These are phyloP conservation scores for Nectriaceae sp. DNA, from an alignment of 2,329 filamentous ascomycete genomes.

Conservation along the genomic window DNA sequence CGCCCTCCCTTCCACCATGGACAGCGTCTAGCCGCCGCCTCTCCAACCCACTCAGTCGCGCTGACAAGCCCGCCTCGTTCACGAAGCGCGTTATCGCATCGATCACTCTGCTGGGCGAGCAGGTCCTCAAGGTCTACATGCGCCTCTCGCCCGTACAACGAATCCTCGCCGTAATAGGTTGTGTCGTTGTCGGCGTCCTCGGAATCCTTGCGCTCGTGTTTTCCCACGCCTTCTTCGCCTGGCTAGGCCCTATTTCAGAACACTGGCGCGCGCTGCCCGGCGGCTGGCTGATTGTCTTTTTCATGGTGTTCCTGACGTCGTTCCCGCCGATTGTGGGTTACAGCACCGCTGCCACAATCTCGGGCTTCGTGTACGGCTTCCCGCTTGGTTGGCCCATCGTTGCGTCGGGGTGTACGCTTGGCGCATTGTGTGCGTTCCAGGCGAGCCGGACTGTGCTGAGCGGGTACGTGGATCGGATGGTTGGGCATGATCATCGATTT, in stretches of 20 bases:
- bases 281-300: slow-evolving; percentile 77
- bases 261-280: slow-evolving; percentile 73
- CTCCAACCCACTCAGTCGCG: slow-evolving; percentile 43
- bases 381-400: slow-evolving; percentile 78
- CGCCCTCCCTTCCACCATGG: slow-evolving; percentile 32
- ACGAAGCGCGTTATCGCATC: slow-evolving; percentile 39
- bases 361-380: slow-evolving; percentile 59
- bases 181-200: slow-evolving; percentile 54
- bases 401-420: slow-evolving; percentile 74
- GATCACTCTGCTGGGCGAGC: slow-evolving; percentile 45
- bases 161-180: slow-evolving; percentile 54
- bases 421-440: slow-evolving; percentile 78
- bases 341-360: slow-evolving; percentile 65
- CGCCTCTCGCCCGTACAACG: slow-evolving; percentile 63
- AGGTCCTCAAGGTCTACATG: slow-evolving; percentile 52
- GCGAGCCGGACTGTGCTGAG: slow-evolving; percentile 78
- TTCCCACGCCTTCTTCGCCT: slow-evolving; percentile 77
- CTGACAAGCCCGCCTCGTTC: slow-evolving; percentile 36
- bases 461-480: slow-evolving; percentile 75
- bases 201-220: slow-evolving; percentile 73
- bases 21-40: slow-evolving; percentile 39
- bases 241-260: slow-evolving; percentile 71
- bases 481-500: slow-evolving; percentile 83
- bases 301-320: slow-evolving; percentile 71
- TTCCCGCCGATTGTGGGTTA: slow-evolving; percentile 91